Conservation (phyloP, 352 stramenopile species). For the Globisporangium camurandrum region DNA sequence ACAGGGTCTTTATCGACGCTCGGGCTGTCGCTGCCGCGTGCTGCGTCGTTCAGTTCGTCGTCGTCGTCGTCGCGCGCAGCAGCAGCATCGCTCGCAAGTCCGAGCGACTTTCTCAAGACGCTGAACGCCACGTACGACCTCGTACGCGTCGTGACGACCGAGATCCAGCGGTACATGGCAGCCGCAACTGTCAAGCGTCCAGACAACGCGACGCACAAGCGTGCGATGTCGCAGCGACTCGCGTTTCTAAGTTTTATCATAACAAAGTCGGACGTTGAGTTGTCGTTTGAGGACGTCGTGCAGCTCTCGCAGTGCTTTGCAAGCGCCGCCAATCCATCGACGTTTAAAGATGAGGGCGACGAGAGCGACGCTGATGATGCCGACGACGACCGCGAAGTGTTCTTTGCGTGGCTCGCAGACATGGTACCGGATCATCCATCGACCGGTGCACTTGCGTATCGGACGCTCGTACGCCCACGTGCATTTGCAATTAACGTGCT, state of each 20-base stretch:
- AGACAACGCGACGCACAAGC: constrained; percentile 1
- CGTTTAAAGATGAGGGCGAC: no score
- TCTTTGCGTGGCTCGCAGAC: constrained; percentile 68
- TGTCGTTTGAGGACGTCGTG: constrained; percentile 53
- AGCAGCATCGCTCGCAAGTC: no score
- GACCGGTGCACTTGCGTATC: constrained; percentile 66
- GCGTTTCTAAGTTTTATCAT: constrained; percentile 70
- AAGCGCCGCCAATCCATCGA: constrained; percentile 8
- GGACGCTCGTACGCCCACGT: constrained; percentile 45
- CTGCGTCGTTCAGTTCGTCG: constrained; percentile 11
- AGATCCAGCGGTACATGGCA: constrained; percentile 40
- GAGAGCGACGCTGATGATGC: constrained; percentile 13
- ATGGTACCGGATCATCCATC: constrained; percentile 63
- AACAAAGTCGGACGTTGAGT: constrained; percentile 61
- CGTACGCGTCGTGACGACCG: constrained; percentile 45
- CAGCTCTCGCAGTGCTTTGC: constrained; percentile 60
- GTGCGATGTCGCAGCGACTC: constrained; percentile 37
- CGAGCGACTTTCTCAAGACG: constrained; percentile 55
- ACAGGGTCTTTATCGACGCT: constrained; percentile 27
- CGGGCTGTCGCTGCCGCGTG: constrained; percentile 24
- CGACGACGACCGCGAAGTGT: constrained; percentile 35
- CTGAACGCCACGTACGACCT: constrained; percentile 57
- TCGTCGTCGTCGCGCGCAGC: constrained; percentile 16
- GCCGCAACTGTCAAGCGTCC: not conserved
- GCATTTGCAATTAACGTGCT: constrained; percentile 47